These are phyloP conservation scores for Symbiodinium pilosum DNA, from an alignment of 73 alveolate species.

Conservation along the genomic window DNA sequence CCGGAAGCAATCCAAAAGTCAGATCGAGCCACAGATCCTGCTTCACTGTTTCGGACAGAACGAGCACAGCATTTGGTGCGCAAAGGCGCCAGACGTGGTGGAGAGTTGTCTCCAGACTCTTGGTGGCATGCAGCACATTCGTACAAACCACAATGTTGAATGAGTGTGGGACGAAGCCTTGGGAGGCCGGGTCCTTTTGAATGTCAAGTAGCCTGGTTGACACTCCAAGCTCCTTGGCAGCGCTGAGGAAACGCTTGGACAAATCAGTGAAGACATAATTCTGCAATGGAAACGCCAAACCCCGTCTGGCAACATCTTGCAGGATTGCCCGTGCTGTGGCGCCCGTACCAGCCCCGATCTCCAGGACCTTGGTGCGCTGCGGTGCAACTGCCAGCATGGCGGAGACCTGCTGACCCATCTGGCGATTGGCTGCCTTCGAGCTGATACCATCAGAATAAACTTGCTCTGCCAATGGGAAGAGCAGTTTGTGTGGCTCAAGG, in stretches of 20 bases:
- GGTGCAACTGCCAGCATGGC: neutral
- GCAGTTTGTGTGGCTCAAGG: neutral
- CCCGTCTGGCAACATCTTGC: neutral
- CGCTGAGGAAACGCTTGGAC: neutral
- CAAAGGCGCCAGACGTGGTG: neutral
- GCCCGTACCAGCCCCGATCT: constrained; percentile 49
- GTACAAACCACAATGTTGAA: neutral
- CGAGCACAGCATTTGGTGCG: neutral
- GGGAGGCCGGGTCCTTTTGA: neutral
- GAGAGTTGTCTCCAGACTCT: neutral
- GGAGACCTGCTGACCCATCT: neutral
- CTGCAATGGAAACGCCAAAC: too few species aligned
- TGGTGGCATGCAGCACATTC: constrained; percentile 42
- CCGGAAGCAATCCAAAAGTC: constrained; percentile 15
- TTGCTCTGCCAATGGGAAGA: neutral
- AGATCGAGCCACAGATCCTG: neutral
- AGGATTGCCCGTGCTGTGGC: neutral
- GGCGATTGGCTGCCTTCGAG: neutral
- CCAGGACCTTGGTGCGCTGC: neutral
- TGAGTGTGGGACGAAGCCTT: neutral
- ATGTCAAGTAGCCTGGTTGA: neutral
- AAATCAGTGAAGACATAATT: neutral
- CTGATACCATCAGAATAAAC: neutral
- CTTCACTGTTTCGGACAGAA: neutral
- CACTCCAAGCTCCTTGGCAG: neutral